Base-by-base conservation (phyloP, 495 filamentous ascomycete genomes). In the Pyronema omphalodes region DNA sequence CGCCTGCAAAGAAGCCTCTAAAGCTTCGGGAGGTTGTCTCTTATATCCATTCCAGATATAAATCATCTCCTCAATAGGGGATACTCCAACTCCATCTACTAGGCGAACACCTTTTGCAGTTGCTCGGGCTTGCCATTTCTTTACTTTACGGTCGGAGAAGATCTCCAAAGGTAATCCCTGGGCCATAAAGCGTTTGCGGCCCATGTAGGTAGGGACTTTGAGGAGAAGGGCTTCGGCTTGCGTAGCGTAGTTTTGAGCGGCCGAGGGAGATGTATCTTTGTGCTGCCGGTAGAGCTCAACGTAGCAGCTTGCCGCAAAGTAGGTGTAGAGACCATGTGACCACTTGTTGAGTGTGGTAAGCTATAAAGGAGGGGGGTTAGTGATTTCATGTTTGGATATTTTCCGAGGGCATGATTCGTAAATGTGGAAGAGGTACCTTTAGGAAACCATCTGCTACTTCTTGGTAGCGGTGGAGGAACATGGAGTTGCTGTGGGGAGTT, bases 21-120 rank as follows among this genome's bases (percentile, higher is more conserved):
- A 70, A 55, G 85, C 76, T 2, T 67, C 66, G 6, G 67, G 56
- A 17, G 72, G 71, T 84, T 94, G 91, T 40, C 86, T 78, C 67
- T 84, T 93, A 41, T 71, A 71, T 1, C 83, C 83, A 56, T 77
- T 87, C 91, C 91, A 98, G 61, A 96, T 79, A 66, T 89, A 94
- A n/a, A 84, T 79, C 87, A 98, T 94, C 69, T 98, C 91, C 61
- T 87, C 79, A 1, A 85, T 66, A 0, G 91, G 93, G 57, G 81
- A 83, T 7, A 89, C 78, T 17, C 88, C 88, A 29, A 93, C 72
- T 1, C 81, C 88, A 58, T 96, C 89, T 3, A 84, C 75, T 6
- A 95, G 70, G 9, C 82, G 74, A 18, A 89, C 68, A 9, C 55
- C 53, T 46, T 17, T 36, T 33, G 44, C 52, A 56, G 79, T 80